Evolutionary conservation across 345 rosid species (phyloP).

Genomic region (Rhodamnia rubescens): DNA sequence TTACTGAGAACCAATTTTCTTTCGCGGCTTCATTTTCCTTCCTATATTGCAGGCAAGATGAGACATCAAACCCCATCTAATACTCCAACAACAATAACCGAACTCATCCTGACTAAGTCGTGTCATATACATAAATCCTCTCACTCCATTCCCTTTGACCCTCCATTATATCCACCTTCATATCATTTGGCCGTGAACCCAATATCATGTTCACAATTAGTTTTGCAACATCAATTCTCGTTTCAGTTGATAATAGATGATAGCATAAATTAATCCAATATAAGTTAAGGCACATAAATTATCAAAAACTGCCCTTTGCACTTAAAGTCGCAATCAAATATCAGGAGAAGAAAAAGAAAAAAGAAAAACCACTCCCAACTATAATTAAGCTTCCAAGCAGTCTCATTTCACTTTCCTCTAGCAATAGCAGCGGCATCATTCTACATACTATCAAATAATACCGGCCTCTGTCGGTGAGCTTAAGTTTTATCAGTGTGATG

Average conservation of each 20-base stretch:
- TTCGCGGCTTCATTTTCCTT: not conserved
- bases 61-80: not conserved
- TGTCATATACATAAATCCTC: not conserved
- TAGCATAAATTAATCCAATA: not conserved
- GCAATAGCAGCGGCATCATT: not conserved
- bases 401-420: not conserved
- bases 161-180: not conserved
- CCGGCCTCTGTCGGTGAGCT: not conserved
- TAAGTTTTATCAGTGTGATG: no score
- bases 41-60: not conserved
- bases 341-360: no score
- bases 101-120: not conserved
- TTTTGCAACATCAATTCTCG: not conserved
- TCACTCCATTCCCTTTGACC: not conserved
- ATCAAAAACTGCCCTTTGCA: not conserved
- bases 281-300: not conserved
- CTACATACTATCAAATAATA: not conserved
- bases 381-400: not conserved
- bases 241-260: not conserved
- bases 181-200: not conserved
- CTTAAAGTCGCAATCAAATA: not conserved
- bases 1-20: not conserved
- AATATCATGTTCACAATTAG: not conserved
- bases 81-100: not conserved
- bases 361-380: not conserved